phyloP scores from a whole-genome alignment of 2,329 filamentous ascomycete species.

The Camillea tinctor region DNA sequence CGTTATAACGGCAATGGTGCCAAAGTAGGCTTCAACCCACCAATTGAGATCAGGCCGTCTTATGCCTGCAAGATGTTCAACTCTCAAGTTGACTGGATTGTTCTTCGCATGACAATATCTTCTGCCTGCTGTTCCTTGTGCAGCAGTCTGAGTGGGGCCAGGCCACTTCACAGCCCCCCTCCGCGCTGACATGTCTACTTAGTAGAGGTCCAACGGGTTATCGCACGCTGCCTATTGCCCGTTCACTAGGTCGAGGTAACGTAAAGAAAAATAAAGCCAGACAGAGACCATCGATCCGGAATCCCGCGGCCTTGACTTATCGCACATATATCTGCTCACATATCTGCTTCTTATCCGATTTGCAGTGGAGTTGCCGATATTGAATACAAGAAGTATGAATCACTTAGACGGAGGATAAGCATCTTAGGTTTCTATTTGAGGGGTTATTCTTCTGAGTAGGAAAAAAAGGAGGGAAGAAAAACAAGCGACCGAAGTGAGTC shows the following conservation, averaged over 20 bases:
- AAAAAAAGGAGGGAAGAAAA: not conserved
- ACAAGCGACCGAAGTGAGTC: not conserved
- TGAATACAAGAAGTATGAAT: not conserved
- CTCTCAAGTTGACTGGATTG: conserved; percentile 8
- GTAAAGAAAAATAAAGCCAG: not conserved
- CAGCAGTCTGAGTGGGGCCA: conserved; percentile 17
- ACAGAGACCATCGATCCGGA: not conserved
- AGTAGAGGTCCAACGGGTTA: not conserved
- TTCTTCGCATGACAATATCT: conserved; percentile 19
- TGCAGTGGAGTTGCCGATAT: not conserved
- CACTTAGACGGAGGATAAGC: not conserved
- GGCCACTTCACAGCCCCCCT: conserved; percentile 19
- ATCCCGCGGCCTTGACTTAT: not conserved
- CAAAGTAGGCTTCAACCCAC: not conserved
- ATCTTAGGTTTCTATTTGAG: not conserved
- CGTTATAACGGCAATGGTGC: conserved; percentile 7
- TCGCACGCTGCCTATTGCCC: not conserved
- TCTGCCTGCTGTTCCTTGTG: conserved; percentile 10
- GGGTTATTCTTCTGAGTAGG: too few relatives aligned
- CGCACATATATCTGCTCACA: not conserved
- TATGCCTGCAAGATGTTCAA: conserved; percentile 3
- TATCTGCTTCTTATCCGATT: too few relatives aligned
- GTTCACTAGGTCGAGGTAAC: not conserved
- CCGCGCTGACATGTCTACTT: conserved; percentile 23
- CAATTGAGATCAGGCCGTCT: not conserved